Evolutionary conservation across 163 green algal genomes (phyloP).

Genomic region (Chlorella variabilis): DNA sequence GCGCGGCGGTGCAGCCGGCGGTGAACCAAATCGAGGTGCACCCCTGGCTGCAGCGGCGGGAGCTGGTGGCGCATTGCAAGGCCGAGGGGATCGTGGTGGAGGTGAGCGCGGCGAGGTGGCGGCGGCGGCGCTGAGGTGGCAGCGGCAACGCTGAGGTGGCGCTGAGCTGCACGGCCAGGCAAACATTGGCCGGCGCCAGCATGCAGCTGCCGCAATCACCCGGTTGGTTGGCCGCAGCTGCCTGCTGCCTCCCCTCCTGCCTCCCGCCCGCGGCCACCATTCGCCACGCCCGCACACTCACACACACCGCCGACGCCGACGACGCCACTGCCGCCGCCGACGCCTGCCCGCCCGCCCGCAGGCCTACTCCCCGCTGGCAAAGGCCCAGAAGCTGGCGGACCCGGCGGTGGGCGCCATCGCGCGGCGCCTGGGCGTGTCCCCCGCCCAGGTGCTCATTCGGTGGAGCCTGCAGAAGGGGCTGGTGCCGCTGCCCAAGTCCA

Average conservation of each 20-base stretch:
- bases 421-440: constrained; percentile 34
- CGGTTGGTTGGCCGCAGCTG: no score
- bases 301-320: no score
- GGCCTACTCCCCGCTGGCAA: constrained; percentile 73
- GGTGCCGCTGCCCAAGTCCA: constrained; percentile 70
- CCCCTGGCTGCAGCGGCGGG: constrained; percentile 68
- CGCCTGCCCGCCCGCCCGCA: no score
- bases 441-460: constrained; percentile 64
- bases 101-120: constrained; percentile 29
- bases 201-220: no score
- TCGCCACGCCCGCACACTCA: no score
- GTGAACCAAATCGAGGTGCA: constrained; percentile 77
- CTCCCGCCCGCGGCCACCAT: no score
- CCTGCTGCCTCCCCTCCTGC: no score
- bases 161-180: no score
- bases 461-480: constrained; percentile 78
- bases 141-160: not conserved
- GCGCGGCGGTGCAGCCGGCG: constrained; percentile 41
- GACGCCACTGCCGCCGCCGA: no score
- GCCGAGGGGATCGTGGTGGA: constrained; percentile 64
- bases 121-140: not conserved
- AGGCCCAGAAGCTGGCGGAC: constrained; percentile 63
- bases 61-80: constrained; percentile 65
- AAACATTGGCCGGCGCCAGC: no score
- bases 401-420: constrained; percentile 48